Conservation (phyloP, 306 rosid genomes). For the Sicyos baderoa region DNA sequence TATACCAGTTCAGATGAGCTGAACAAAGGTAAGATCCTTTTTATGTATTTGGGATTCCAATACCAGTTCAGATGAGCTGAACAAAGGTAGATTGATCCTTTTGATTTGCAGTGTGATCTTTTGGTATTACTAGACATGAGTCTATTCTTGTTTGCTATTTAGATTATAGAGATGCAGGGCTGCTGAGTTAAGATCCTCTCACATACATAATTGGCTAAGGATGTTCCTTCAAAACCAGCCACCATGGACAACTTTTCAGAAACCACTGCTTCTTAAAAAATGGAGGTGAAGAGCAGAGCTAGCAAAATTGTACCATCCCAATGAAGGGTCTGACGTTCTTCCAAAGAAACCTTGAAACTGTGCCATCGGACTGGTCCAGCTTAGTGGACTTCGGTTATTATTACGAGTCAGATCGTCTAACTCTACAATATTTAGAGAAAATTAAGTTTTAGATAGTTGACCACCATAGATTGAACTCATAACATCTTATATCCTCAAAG, state of each 20-base stretch:
- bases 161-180: conserved; percentile 8
- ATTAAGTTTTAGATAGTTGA: too few species aligned
- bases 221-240: neutral
- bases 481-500: too few species aligned
- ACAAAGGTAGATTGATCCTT: neutral
- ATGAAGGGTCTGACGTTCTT: neutral
- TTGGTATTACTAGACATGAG: neutral
- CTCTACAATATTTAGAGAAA: too few species aligned
- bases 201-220: neutral
- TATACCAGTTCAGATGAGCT: neutral
- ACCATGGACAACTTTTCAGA: neutral
- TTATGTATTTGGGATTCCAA: neutral
- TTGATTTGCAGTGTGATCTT: neutral
- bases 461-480: too few species aligned
- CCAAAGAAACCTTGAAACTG: neutral
- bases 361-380: neutral
- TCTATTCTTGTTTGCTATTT: neutral
- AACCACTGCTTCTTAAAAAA: neutral
- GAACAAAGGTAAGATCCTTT: neutral
- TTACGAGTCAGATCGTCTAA: too few species aligned
- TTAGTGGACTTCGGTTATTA: too few species aligned
- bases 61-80: neutral
- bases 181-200: neutral
- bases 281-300: neutral
- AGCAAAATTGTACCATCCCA: neutral